phyloP scores from a whole-genome alignment of 495 filamentous ascomycete species.

The Penicillium tannophilum region DNA sequence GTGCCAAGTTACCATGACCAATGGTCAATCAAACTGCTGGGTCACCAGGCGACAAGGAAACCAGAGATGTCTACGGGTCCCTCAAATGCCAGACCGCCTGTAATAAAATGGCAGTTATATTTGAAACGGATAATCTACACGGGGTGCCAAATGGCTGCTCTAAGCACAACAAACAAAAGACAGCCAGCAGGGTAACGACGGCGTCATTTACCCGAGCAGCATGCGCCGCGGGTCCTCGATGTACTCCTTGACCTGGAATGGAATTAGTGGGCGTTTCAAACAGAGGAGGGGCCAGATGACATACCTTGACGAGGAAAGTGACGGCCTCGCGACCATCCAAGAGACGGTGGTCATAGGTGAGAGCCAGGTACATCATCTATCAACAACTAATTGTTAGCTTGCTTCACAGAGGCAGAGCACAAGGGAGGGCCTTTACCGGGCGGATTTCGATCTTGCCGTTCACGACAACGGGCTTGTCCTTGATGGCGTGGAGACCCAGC shows the following conservation, averaged over 20 bases:
- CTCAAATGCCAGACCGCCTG: not conserved
- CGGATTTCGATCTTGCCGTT: conserved; percentile 93
- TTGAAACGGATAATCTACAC: conserved; percentile 43
- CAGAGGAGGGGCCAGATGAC: conserved; percentile 2
- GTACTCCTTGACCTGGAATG: conserved; percentile 77
- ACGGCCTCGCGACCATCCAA: conserved; percentile 95
- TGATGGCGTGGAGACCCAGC: conserved; percentile 95
- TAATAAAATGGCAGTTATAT: conserved; percentile 23
- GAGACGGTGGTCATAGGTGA: conserved; percentile 96
- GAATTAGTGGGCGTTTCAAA: conserved; percentile 16
- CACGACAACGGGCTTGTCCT: conserved; percentile 86
- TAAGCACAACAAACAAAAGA: conserved; percentile 19
- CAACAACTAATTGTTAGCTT: conserved; percentile 15
- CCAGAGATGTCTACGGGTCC: not conserved
- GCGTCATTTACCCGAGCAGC: conserved; percentile 61
- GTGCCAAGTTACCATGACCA: too few species aligned
- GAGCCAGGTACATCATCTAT: conserved; percentile 96
- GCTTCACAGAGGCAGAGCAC: not conserved
- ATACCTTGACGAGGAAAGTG: conserved; percentile 91
- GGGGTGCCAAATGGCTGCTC: conserved; percentile 20
- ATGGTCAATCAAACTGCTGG: too few species aligned
- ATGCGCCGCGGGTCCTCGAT: conserved; percentile 96
- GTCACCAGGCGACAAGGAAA: not conserved
- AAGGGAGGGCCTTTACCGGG: conserved; percentile 57
- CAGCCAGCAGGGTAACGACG: conserved; percentile 12